Base-by-base conservation (phyloP, 2,329 filamentous ascomycete species). In the Alternaria brassicae region DNA sequence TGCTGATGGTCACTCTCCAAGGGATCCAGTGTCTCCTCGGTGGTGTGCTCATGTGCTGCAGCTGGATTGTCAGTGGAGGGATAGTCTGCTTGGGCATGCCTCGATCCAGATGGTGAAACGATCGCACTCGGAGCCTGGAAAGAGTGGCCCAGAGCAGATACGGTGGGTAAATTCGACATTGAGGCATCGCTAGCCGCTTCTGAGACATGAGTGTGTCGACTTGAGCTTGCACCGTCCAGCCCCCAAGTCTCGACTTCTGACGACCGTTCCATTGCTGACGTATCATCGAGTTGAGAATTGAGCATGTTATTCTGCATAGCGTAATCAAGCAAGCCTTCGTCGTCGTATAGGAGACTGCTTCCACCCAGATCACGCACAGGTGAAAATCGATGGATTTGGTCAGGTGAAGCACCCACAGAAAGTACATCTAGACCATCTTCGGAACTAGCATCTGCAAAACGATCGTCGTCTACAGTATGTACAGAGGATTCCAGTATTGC, bases 391-490 rank as follows among this genome's bases (percentile, higher is more conserved):
- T 32, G 58, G 7, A 65, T 62, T 15, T 61, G 63, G 36, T 28
- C 30, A n/a, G 39, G 36, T 12, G 53, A 61, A 17, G 59, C 48
- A 27, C 41, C 49, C 37, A 64, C 56, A 8, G 51, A 61, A 37
- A 50, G 65, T 8, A 56, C 61, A 32, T 66, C 61, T 32, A 69
- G 37, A 2, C 73, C 72, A 23, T 78, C 72, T 19, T 79, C 75
- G n/a, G 77, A 77, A 19, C 64, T 68, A 37, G 78, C 78, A 66
- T 81, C 78, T 19, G 79, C 77, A 65, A 80, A 80, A 19, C 77
- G 66, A 57, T 80, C 78, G 37, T 78, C 76, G 53, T 80, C 79
- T 28, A 69, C 70, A 21, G 76, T 77, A 19, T 72, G 67, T 5
- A 67, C 44, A 8, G 77, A 79, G 6, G 64, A 65, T 15, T 62